Evolutionary conservation across 2,329 filamentous ascomycete genomes (phyloP).

Genomic region (Stachybotrys elegans): DNA sequence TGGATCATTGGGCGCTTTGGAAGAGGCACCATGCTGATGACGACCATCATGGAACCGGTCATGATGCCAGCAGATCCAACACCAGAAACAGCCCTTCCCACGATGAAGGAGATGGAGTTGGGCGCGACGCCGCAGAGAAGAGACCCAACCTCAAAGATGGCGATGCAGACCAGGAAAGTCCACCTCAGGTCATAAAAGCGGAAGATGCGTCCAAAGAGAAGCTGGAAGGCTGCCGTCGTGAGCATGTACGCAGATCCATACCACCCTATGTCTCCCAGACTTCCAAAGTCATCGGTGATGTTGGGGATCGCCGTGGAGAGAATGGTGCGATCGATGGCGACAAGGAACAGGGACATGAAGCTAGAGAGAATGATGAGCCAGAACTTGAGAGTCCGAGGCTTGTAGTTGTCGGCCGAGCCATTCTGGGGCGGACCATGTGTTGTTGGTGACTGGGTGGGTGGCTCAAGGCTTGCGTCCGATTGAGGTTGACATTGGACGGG

Average conservation of each 20-base stretch:
- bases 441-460: conserved; percentile 11
- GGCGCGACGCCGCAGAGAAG: conserved; percentile 50
- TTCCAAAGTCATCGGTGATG: conserved; percentile 53
- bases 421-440: conserved; percentile 9
- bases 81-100: conserved; percentile 53
- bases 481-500: background rate
- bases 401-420: conserved; percentile 37
- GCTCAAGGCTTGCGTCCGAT: conserved; percentile 6
- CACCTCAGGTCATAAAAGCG: conserved; percentile 47
- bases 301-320: conserved; percentile 49
- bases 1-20: conserved; percentile 56
- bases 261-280: conserved; percentile 58
- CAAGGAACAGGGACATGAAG: conserved; percentile 51
- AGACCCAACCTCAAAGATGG: conserved; percentile 51
- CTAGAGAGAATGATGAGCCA: conserved; percentile 51
- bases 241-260: conserved; percentile 59
- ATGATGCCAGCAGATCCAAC: conserved; percentile 53
- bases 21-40: conserved; percentile 54
- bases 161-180: conserved; percentile 41
- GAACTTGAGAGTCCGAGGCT: conserved; percentile 48
- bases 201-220: conserved; percentile 50
- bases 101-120: conserved; percentile 47
- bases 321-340: conserved; percentile 54
- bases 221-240: conserved; percentile 49
- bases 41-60: conserved; percentile 50